These are phyloP conservation scores for Apophysomyces ossiformis DNA, from an alignment of 371 early-diverging fungal species.

Conservation along the genomic window DNA sequence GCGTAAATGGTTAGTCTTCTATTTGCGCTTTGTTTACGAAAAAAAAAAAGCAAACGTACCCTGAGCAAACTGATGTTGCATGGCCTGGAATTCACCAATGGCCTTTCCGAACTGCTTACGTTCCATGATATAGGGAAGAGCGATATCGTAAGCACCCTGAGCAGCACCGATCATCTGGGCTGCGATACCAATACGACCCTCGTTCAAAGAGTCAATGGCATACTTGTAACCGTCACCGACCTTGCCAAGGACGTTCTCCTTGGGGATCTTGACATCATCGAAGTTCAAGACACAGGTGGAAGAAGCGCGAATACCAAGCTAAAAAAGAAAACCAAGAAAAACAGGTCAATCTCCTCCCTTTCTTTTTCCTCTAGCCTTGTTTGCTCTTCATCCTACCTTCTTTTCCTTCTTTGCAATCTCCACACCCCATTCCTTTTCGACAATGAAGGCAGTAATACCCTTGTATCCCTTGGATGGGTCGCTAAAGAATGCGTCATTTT, in stretches of 20 bases:
- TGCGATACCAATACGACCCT: constrained; percentile 98
- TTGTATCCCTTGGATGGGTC: constrained; percentile 95
- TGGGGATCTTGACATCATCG: constrained; percentile 92
- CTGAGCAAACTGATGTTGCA: constrained; percentile 98
- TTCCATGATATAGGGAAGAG: constrained; percentile 93
- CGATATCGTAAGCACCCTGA: constrained; percentile 92
- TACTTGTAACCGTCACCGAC: constrained; percentile 98
- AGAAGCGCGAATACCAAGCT: constrained; percentile 95
- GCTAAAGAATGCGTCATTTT: constrained; percentile 11
- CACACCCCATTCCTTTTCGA: constrained; percentile 95
- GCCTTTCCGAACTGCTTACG: constrained; percentile 92
- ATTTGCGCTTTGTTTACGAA: too few relatives aligned
- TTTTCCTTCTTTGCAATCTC: constrained; percentile 95
- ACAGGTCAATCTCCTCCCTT: too few relatives aligned
- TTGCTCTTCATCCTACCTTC: constrained; percentile 61
- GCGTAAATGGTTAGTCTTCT: too few relatives aligned
- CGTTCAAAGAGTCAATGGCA: constrained; percentile 98
- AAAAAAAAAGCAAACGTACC: constrained; percentile 21
- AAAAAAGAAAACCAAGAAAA: constrained; percentile 10
- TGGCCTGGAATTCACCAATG: constrained; percentile 95
- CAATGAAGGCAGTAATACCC: constrained; percentile 98
- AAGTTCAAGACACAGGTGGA: constrained; percentile 94
- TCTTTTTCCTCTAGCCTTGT: neutral
- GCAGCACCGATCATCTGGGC: constrained; percentile 98
- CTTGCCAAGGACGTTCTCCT: constrained; percentile 88